phyloP scores from a whole-genome alignment of 2,329 filamentous ascomycete genomes.

The Ophiostoma himal-ulmi region DNA sequence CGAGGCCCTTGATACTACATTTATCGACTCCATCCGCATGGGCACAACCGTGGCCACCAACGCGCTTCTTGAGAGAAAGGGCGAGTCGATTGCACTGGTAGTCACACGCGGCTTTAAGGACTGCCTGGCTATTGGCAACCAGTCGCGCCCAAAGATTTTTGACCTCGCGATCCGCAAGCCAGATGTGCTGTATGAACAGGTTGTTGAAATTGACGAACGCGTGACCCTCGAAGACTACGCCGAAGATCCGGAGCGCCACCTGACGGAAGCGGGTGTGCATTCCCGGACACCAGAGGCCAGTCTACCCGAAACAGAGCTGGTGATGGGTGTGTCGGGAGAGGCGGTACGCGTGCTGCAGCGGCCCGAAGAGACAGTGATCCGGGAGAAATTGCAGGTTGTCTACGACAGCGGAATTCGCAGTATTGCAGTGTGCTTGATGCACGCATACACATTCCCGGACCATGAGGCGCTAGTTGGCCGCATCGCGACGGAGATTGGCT shows the following conservation, averaged over 20 bases:
- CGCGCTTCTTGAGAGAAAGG: conserved; percentile 82
- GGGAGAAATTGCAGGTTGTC: conserved; percentile 58
- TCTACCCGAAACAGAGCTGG: conserved; percentile 47
- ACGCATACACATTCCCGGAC: conserved; percentile 83
- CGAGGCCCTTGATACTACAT: conserved; percentile 69
- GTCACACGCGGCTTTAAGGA: conserved; percentile 86
- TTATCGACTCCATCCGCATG: conserved; percentile 91
- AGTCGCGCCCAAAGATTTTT: conserved; percentile 83
- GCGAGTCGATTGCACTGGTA: conserved; percentile 79
- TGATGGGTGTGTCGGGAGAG: conserved; percentile 68
- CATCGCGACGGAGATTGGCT: conserved; percentile 74
- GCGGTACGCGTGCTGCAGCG: conserved; percentile 63
- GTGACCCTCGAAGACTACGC: conserved; percentile 90
- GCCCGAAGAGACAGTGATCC: conserved; percentile 53
- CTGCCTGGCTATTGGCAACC: conserved; percentile 83
- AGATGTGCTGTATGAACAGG: conserved; percentile 76
- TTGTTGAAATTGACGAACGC: conserved; percentile 85
- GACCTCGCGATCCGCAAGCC: conserved; percentile 82
- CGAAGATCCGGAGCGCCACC: conserved; percentile 66
- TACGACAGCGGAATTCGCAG: conserved; percentile 68
- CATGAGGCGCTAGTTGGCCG: conserved; percentile 75
- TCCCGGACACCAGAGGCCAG: conserved; percentile 43
- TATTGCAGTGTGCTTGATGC: conserved; percentile 86
- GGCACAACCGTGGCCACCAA: conserved; percentile 94
- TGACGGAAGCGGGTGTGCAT: conserved; percentile 50